These are phyloP conservation scores for Cordyceps pruinosa DNA, from an alignment of 2,329 filamentous ascomycete genomes.

Conservation along the genomic window DNA sequence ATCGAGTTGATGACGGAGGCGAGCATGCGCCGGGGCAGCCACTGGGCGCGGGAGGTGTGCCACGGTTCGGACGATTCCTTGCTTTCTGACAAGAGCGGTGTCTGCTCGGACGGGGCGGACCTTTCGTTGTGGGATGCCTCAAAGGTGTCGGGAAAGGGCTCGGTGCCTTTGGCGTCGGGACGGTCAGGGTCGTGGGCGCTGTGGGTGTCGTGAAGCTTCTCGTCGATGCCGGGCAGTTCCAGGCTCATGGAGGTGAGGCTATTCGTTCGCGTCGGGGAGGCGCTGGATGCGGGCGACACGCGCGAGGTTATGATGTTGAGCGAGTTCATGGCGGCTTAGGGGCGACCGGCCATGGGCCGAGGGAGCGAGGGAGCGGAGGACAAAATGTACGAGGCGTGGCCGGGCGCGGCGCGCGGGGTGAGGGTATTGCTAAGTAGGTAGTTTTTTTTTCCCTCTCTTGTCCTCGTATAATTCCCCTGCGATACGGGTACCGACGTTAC, in stretches of 20 bases:
- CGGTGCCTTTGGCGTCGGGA: constrained; percentile 29
- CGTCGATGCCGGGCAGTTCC: constrained; percentile 37
- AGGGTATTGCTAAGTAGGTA: neutral
- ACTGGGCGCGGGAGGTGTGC: constrained; percentile 36
- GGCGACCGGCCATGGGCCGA: constrained; percentile 48
- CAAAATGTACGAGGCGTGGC: constrained; percentile 1
- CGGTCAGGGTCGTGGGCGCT: constrained; percentile 23
- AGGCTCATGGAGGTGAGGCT: constrained; percentile 49
- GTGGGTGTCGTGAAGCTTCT: constrained; percentile 26
- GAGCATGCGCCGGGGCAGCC: constrained; percentile 61
- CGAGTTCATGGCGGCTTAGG: constrained; percentile 75
- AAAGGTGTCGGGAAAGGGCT: constrained; percentile 30
- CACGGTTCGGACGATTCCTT: constrained; percentile 34
- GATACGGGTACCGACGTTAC: neutral
- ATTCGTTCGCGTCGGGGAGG: constrained; percentile 52
- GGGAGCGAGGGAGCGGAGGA: constrained; percentile 9
- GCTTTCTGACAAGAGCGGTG: constrained; percentile 46
- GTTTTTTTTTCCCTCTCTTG: neutral
- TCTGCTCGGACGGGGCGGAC: constrained; percentile 50
- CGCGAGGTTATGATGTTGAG: constrained; percentile 87
- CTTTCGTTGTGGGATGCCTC: constrained; percentile 33
- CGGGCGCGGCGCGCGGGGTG: neutral
- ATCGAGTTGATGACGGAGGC: constrained; percentile 68
- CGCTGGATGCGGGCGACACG: constrained; percentile 58
- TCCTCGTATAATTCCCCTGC: neutral